A percentile compares a stretch with the other conserved stretches of the same genome.
Evolutionary conservation across 2,329 filamentous ascomycete species (phyloP).

Genomic region (Ophiocordyceps camponoti-leonardi): DNA sequence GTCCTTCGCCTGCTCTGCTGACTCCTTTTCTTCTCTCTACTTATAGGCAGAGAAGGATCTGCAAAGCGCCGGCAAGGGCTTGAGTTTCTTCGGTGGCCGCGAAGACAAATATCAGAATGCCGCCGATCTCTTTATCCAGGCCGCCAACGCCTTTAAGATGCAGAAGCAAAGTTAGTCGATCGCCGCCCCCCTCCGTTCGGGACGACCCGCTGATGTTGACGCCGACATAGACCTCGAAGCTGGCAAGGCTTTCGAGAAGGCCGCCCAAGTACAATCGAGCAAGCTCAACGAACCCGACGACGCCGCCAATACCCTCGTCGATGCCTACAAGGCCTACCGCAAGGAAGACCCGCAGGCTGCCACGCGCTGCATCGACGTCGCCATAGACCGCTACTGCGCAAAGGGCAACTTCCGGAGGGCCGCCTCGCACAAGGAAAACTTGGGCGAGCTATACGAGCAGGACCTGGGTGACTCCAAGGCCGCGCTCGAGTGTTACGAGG

Average conservation of each 20-base stretch:
- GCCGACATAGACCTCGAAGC: conserved; percentile 54
- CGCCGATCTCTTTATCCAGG: conserved; percentile 72
- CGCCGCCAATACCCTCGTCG: conserved; percentile 70
- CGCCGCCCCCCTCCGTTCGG: no score
- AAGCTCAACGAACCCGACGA: conserved; percentile 86
- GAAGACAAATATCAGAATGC: conserved; percentile 84
- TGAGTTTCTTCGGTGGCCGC: conserved; percentile 75
- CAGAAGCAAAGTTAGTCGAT: conserved; percentile 57
- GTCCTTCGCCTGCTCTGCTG: conserved; percentile 1
- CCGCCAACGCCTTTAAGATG: conserved; percentile 81
- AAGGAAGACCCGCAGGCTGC: conserved; percentile 74
- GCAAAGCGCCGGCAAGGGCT: conserved; percentile 58
- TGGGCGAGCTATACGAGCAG: conserved; percentile 73
- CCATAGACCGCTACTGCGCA: conserved; percentile 71
- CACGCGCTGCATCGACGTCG: conserved; percentile 59
- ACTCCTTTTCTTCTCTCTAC: conserved; percentile 2
- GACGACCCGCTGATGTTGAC: background rate
- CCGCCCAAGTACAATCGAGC: conserved; percentile 61
- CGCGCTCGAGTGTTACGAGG: conserved; percentile 70
- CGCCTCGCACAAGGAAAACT: conserved; percentile 75
- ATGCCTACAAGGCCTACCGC: conserved; percentile 90
- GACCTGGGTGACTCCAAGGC: conserved; percentile 63
- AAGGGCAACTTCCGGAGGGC: conserved; percentile 86
- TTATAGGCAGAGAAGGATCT: conserved; percentile 72
- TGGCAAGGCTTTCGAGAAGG: conserved; percentile 71